phyloP scores from a whole-genome alignment of 345 rosid genomes.

The Camelina sativa region DNA sequence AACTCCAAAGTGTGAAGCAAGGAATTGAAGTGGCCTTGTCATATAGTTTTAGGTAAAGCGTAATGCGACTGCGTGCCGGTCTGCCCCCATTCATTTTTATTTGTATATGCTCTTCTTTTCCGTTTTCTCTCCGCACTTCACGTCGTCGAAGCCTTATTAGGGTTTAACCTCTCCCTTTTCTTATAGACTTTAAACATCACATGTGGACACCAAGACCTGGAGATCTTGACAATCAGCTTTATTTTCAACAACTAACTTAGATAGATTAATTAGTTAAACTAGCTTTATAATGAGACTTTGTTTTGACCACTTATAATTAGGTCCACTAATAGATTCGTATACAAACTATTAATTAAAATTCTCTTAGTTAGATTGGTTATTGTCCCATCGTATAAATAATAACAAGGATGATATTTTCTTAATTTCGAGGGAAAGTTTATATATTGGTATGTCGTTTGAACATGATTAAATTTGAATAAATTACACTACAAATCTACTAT shows the following conservation, averaged over 20 bases:
- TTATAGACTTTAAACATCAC: neutral
- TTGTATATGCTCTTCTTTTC: conserved; percentile 6
- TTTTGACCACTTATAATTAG: conserved; percentile 27
- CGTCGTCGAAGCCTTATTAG: conserved; percentile 48
- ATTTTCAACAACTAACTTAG: neutral
- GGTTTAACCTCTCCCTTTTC: conserved; percentile 16
- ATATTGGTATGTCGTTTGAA: neutral
- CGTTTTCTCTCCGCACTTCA: conserved; percentile 48
- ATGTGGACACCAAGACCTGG: conserved; percentile 27
- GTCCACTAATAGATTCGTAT: conserved; percentile 28
- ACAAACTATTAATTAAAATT: neutral
- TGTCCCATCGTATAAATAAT: neutral
- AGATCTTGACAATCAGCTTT: conserved; percentile 28
- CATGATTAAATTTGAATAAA: neutral
- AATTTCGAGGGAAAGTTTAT: neutral
- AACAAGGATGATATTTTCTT: neutral
- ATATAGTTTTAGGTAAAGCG: conserved; percentile 31
- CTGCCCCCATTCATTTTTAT: neutral
- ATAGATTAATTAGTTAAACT: neutral
- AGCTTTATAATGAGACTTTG: conserved; percentile 21
- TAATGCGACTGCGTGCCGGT: conserved; percentile 32
- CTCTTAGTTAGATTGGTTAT: neutral
- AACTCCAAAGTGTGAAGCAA: conserved; percentile 2
- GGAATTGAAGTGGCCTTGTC: conserved; percentile 10
- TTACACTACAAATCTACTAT: neutral